Base-by-base conservation (phyloP, 2,329 filamentous ascomycete genomes). In the Thermoascus crustaceus region DNA sequence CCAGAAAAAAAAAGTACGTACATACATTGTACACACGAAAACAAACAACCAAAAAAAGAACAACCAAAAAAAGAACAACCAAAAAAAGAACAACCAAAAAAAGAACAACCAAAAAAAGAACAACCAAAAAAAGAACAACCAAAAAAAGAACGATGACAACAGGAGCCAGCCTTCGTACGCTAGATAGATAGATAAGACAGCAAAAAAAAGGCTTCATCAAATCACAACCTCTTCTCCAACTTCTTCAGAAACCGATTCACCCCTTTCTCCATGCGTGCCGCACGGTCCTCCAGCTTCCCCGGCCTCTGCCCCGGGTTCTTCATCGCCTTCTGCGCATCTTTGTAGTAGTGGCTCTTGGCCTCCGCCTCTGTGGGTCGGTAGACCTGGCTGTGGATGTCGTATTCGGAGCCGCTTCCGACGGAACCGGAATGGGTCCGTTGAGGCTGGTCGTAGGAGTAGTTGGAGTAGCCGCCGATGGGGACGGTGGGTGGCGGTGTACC, bases 361-460 rank as follows among this genome's bases (percentile, higher is more conserved):
- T 70, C 66, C 10, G 52, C 51, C 34, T 67, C 61, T 0, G 66
- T 67, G 1, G 67, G 67, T 32, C 61, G 50, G 38, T 69, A 70
- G 9, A 68, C 46, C 41, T 69, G 67, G 25, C 48, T 59, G 45
- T 71, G 67, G 7, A 69, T 48, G 40, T 64, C 58, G 38, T 67
- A 69, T 23, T 59, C 58, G 9, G 44, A 57, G 41, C 34, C 39
- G 26, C 45, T 57, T 40, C 34, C 40, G 26, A 21, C 36, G 5
- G 42, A 42, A n/a, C 39, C 40, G 32, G 42, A 31, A 34, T 45
- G 43, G 16, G 44, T 42, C 14, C 39, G 45, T 4, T 49, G 52
- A 4, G 52, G 41, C 29, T 61, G 57, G n/a, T 52, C 54, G 44
- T 69, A 68, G 8, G 59, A 55, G 42, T 63, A 67, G 25, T 57